Base-by-base conservation (phyloP, 2,329 filamentous ascomycete species). In the Beauveria caledonica region DNA sequence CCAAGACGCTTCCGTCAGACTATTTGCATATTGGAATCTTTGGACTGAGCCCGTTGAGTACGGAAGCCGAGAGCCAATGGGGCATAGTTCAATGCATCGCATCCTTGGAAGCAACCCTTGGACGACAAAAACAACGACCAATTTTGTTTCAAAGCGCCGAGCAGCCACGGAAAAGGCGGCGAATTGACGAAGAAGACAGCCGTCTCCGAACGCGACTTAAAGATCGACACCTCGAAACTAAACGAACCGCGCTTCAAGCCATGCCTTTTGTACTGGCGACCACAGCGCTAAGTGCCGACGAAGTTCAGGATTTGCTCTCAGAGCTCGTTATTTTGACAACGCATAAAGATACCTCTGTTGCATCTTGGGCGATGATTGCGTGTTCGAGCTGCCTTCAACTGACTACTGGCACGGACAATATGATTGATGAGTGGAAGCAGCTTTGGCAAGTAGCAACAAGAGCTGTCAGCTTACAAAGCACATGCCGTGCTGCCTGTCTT, bases 321-420 rank as follows among this genome's bases (percentile, higher is more conserved):
- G 80, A 82, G 48, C 74, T 95, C 17, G 74, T 79, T 17, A 72
- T 75, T 11, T 78, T 81, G 58, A 83, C 88, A 48, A 79, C 83
- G 10, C 88, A 94, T 68, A 92, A 96, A 67, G 86, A 88, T 65
- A 74, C 76, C 15, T 72, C 74, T 9, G 76, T 87, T 45, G 83
- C 86, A 8, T 90, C 86, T 0, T 99, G 94, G 94, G 87, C 91
- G 19, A 85, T 96, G 77, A 72, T 97, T 57, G 87, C 86, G n/a
- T 84, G 91, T 69, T 80, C 90, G 63, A 90, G 52, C 77, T 61
- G 75, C 58, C 77, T 71, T 68, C 11, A 59, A 63, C 15, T 66
- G 61, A 45, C 61, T 62, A 5, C 63, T 65, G 40, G 45, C 60
- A 69, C 48, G 68, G 85, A 11, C 73, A 73, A 61, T 65, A 68